A percentile compares a stretch with the other conserved stretches of the same genome.
These are phyloP conservation scores for Rhodamnia argentea DNA, from an alignment of 345 rosid species.

Conservation along the genomic window DNA sequence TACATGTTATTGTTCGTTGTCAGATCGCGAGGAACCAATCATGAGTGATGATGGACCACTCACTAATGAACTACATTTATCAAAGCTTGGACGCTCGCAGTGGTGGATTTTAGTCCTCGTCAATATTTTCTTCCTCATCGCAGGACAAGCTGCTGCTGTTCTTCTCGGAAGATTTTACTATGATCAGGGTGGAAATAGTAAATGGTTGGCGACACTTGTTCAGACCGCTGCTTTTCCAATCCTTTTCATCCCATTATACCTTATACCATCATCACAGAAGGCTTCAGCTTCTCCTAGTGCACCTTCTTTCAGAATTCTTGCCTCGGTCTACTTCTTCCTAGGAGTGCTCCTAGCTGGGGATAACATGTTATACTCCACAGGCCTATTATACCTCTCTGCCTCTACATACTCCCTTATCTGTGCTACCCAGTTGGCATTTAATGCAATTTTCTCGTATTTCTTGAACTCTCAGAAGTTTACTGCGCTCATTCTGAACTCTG, in stretches of 20 bases:
- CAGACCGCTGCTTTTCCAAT: constrained; percentile 64
- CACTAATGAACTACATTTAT: constrained; percentile 4
- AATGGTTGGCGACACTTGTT: constrained; percentile 58
- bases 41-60: constrained; percentile 7
- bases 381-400: constrained; percentile 67
- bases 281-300: constrained; percentile 23
- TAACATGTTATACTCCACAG: constrained; percentile 55
- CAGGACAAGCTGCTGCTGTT: constrained; percentile 60
- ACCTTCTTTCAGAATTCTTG: constrained; percentile 20
- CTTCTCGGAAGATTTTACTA: constrained; percentile 59
- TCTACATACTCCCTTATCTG: constrained; percentile 78
- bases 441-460: constrained; percentile 64
- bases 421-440: constrained; percentile 68
- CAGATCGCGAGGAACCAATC: constrained; percentile 27
- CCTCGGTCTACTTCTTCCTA: constrained; percentile 37
- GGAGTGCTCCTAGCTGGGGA: constrained; percentile 58
- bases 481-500: constrained; percentile 37
- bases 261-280: constrained; percentile 28
- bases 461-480: constrained; percentile 77
- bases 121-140: constrained; percentile 36
- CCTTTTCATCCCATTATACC: constrained; percentile 39
- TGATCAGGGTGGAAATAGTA: constrained; percentile 58
- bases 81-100: constrained; percentile 33
- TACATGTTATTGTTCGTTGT: background rate
- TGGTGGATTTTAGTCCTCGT: constrained; percentile 50